These are phyloP conservation scores for Penicillium salamii DNA, from an alignment of 495 filamentous ascomycete genomes.

Conservation along the genomic window DNA sequence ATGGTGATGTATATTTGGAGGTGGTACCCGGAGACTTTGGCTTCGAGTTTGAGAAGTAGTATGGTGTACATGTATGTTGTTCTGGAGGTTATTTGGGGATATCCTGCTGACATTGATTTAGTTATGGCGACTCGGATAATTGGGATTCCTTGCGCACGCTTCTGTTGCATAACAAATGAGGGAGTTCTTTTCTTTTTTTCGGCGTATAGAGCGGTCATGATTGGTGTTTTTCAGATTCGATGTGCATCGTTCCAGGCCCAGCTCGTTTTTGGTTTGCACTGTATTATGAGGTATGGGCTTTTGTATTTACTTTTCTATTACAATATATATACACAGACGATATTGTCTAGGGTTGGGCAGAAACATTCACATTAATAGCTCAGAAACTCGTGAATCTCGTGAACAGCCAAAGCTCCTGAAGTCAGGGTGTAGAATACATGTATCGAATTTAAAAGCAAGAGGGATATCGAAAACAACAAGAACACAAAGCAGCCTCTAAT, in stretches of 20 bases:
- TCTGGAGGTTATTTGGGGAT: background rate
- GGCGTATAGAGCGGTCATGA: constrained; percentile 34
- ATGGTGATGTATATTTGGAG: constrained; percentile 93
- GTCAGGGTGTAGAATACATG: background rate
- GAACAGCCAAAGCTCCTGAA: too few species aligned
- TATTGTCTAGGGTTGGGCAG: too few species aligned
- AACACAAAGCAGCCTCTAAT: constrained; percentile 7
- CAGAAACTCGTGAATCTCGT: too few species aligned
- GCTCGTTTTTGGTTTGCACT: constrained; percentile 14
- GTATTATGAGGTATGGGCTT: constrained; percentile 25
- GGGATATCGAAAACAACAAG: constrained; percentile 1
- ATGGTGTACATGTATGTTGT: constrained; percentile 93
- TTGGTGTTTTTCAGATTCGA: constrained; percentile 4
- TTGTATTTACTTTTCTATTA: constrained; percentile 3
- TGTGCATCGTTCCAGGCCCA: constrained; percentile 5
- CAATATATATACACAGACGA: background rate
- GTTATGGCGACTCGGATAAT: constrained; percentile 69
- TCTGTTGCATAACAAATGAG: constrained; percentile 79
- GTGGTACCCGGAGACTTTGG: constrained; percentile 85
- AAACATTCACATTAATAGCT: too few species aligned
- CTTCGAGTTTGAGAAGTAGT: constrained; percentile 86
- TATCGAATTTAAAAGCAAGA: constrained; percentile 1
- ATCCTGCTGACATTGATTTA: constrained; percentile 30
- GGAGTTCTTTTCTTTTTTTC: constrained; percentile 18
- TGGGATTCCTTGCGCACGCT: constrained; percentile 82